Evolutionary conservation across 2,329 filamentous ascomycete species (phyloP).

Genomic region (Acrocalymma vagum): DNA sequence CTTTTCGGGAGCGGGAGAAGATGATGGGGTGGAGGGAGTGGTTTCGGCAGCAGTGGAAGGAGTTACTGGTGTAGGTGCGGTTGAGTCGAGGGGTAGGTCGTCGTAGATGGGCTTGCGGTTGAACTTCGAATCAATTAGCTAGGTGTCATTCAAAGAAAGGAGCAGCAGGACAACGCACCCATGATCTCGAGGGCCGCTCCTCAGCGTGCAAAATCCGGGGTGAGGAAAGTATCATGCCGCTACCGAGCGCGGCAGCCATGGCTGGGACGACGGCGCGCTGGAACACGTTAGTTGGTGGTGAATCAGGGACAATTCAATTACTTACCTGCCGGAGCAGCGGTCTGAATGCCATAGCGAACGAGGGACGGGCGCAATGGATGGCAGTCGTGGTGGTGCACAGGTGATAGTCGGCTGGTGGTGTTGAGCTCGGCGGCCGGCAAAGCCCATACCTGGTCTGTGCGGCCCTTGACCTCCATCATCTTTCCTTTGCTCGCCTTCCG

Average conservation of each 20-base stretch:
- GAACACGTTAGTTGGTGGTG: conserved; percentile 15
- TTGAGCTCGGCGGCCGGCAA: neutral
- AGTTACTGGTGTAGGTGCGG: conserved; percentile 48
- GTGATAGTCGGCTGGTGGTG: neutral
- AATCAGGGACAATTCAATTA: neutral
- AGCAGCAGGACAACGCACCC: conserved; percentile 19
- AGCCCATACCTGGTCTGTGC: conserved; percentile 6
- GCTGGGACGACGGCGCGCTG: conserved; percentile 61
- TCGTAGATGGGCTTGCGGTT: conserved; percentile 79
- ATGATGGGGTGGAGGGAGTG: conserved; percentile 19
- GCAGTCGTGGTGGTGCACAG: conserved; percentile 14
- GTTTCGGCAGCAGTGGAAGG: conserved; percentile 39
- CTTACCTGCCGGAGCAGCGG: conserved; percentile 62
- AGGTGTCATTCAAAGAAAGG: no score
- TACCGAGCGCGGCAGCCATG: conserved; percentile 51
- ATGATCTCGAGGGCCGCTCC: conserved; percentile 34
- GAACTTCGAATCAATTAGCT: conserved; percentile 15
- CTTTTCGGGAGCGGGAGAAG: conserved; percentile 37
- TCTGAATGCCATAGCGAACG: conserved; percentile 60
- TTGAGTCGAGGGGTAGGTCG: conserved; percentile 55
- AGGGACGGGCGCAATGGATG: conserved; percentile 44
- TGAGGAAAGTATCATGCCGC: conserved; percentile 57
- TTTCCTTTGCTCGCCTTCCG: conserved; percentile 26
- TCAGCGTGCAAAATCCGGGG: conserved; percentile 60
- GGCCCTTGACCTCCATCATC: neutral